Evolutionary conservation across 2,329 filamentous ascomycete genomes (phyloP).

Genomic region (Pseudogymnoascus sp.): DNA sequence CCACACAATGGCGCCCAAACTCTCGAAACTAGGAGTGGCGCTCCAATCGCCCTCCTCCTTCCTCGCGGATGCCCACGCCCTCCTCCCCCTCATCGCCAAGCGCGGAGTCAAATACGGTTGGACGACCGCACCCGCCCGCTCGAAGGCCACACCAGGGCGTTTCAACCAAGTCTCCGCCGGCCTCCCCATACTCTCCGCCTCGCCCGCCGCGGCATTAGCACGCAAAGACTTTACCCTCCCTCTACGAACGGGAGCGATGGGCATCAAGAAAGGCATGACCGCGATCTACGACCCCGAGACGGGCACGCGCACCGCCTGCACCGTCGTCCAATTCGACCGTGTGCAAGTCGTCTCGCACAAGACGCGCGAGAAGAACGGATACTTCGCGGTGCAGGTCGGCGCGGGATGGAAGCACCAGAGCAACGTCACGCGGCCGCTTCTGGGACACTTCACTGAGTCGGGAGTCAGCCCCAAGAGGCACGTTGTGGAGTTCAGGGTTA

Average conservation of each 20-base stretch:
- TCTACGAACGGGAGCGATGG: slow-evolving; percentile 72
- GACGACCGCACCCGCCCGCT: slow-evolving; percentile 47
- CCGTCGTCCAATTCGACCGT: slow-evolving; percentile 85
- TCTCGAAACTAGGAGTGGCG: slow-evolving; percentile 27
- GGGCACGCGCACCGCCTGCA: slow-evolving; percentile 74
- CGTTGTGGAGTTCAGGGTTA: slow-evolving; percentile 82
- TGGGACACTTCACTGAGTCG: slow-evolving; percentile 82
- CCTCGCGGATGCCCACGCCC: slow-evolving; percentile 23
- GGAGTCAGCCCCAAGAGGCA: slow-evolving; percentile 77
- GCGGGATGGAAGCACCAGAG: slow-evolving; percentile 63
- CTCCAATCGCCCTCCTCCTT: slow-evolving; percentile 24
- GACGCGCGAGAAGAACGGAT: slow-evolving; percentile 73
- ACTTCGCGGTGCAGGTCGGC: slow-evolving; percentile 90
- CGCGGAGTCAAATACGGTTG: slow-evolving; percentile 42
- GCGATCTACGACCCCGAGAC: slow-evolving; percentile 73
- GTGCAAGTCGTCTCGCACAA: slow-evolving; percentile 87
- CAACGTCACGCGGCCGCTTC: slow-evolving; percentile 73
- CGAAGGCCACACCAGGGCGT: slow-evolving; percentile 35
- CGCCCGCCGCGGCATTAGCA: slow-evolving; percentile 53
- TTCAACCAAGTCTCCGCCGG: slow-evolving; percentile 55
- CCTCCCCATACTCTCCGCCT: slow-evolving; percentile 49
- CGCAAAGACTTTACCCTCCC: slow-evolving; percentile 53
- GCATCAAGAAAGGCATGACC: slow-evolving; percentile 93
- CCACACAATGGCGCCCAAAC: slow-evolving; percentile 30
- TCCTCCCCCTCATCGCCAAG: slow-evolving; percentile 28